phyloP scores from a whole-genome alignment of 768 basidiomycete species.

The Fomitopsis serialis region DNA sequence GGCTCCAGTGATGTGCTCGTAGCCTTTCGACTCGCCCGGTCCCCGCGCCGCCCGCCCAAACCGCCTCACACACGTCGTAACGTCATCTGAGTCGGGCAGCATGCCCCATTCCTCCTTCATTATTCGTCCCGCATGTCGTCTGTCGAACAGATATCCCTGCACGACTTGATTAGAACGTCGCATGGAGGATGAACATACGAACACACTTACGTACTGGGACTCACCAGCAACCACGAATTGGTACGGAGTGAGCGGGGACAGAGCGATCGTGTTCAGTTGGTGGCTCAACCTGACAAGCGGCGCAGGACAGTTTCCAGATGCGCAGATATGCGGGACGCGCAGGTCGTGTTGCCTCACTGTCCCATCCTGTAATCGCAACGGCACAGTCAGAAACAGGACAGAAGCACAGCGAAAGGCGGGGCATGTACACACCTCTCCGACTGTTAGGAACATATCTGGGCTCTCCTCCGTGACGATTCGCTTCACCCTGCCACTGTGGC shows the following conservation, averaged over 20 bases:
- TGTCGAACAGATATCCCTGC: slow-evolving; percentile 80
- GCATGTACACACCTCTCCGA: slow-evolving; percentile 56
- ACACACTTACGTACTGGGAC: slow-evolving; percentile 58
- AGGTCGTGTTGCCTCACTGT: slow-evolving; percentile 86
- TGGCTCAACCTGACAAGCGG: slow-evolving; percentile 63
- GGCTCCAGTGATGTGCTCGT: slow-evolving; percentile 73
- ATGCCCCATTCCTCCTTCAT: slow-evolving; percentile 69
- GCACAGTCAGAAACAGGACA: slow-evolving; percentile 9
- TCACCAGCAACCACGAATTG: slow-evolving; percentile 84
- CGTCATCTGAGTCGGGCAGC: slow-evolving; percentile 39
- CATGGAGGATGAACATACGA: not conserved
- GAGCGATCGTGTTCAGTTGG: slow-evolving; percentile 66
- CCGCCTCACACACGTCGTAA: slow-evolving; percentile 77
- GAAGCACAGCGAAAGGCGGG: slow-evolving; percentile 11
- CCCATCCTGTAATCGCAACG: slow-evolving; percentile 59
- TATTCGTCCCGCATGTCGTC: slow-evolving; percentile 61
- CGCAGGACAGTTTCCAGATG: slow-evolving; percentile 51
- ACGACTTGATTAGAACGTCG: slow-evolving; percentile 11
- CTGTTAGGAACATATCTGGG: slow-evolving; percentile 69
- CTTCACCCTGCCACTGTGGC: slow-evolving; percentile 72
- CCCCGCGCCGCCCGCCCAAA: slow-evolving; percentile 51
- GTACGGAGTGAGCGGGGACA: slow-evolving; percentile 76
- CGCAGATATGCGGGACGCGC: slow-evolving; percentile 63
- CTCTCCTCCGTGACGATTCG: slow-evolving; percentile 76
- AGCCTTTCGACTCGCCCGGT: slow-evolving; percentile 28